Base-by-base conservation (phyloP, 78 protist species). In the Pelomyxa schiedti region DNA sequence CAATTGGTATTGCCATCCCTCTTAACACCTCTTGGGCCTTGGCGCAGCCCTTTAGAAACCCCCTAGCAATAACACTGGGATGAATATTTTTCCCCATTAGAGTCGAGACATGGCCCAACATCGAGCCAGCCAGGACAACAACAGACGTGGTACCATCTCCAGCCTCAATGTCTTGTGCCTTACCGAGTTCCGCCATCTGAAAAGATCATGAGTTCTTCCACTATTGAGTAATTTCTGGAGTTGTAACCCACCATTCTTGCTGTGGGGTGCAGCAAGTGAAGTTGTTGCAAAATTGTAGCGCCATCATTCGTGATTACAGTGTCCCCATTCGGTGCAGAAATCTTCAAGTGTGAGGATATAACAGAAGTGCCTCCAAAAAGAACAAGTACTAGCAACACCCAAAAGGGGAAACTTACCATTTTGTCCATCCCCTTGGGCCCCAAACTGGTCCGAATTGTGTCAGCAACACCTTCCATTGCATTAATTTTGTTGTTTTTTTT, bases 111-210 rank as follows among this genome's bases (percentile, higher is more conserved):
- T 86, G 82, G 32, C 69, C 69, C 16, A 98, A 83, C 39, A 98
- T 70, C 28, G 96, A 67, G 5, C 99, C 99, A 22, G 94, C 88
- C 29, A 98, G 67, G 16, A 98, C 98, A 22, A 93, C 96, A 0
- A 98, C 99, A n/a, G 97, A 81, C 26, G 99, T 98, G 1, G 99
- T 98, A 39, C 99, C 99, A 72, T 98, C 99, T 3, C 99, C 99
- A 0, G 99, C 99, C 86, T 97, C 99, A 47, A 95, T 82, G 66
- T 98, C 99, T 83, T 98, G 99, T 3, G 99, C 94, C 66, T 87
- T 74, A 37, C 97, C 88, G 38, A 98, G 75, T 72, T 97, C 99
- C 42, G 95, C 97, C 8, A 97, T 87, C 98, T 92, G 53, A 42
- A 3, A 6, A 28, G 4, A 36, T 22, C 26, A 69, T 30, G 43